These are phyloP conservation scores for Dorcoceras hygrometricum DNA, from an alignment of 257 asterid species.

Conservation along the genomic window DNA sequence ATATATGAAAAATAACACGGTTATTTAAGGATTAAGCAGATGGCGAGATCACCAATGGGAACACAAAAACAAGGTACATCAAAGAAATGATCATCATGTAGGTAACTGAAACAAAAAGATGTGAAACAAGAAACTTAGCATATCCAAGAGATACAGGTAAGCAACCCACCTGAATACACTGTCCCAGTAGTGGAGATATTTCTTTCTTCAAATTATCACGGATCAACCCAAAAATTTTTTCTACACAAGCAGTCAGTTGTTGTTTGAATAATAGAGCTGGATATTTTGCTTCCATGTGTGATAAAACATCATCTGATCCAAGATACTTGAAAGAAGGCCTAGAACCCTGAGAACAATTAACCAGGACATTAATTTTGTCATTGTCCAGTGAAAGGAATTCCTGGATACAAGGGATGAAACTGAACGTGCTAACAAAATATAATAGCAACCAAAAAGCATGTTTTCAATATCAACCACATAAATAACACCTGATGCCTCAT, in stretches of 20 bases:
- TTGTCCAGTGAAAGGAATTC: not conserved
- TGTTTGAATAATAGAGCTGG: slow-evolving; percentile 91
- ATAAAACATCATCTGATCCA: slow-evolving; percentile 72
- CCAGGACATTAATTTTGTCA: not conserved
- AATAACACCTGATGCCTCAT: not conserved
- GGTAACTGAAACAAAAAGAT: not conserved
- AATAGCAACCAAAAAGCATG: not conserved
- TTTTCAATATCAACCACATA: not conserved
- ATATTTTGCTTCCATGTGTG: slow-evolving; percentile 90
- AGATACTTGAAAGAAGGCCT: slow-evolving; percentile 62
- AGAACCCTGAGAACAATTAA: slow-evolving; percentile 49
- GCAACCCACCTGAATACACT: slow-evolving; percentile 78
- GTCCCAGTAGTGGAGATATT: slow-evolving; percentile 79
- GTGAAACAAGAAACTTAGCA: not conserved
- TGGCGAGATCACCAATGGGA: not conserved
- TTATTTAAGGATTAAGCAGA: too few relatives aligned
- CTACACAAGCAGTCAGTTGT: slow-evolving; percentile 92
- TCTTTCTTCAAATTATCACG: slow-evolving; percentile 99
- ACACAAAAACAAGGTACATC: not conserved
- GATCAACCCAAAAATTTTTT: slow-evolving; percentile 92
- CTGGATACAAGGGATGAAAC: not conserved
- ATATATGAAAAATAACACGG: not conserved
- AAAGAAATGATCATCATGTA: not conserved
- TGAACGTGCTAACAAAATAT: not conserved
- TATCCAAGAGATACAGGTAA: slow-evolving; percentile 14